A percentile compares a stretch with the other conserved stretches of the same genome.
These are phyloP conservation scores for Blastobotrys niveus DNA, from an alignment of 1,139 yeast genomes.

Conservation along the genomic window DNA sequence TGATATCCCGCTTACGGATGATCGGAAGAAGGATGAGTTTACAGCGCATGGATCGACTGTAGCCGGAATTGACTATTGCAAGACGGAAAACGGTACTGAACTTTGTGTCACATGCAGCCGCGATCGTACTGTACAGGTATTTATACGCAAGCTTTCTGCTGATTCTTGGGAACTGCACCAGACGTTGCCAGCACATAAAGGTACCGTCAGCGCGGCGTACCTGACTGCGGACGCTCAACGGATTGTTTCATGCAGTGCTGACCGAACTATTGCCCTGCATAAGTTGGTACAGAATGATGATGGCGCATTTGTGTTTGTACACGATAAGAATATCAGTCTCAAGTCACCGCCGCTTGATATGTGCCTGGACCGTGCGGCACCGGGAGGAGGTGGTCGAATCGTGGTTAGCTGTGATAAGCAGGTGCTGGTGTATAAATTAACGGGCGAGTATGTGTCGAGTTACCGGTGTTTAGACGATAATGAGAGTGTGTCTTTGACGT, in stretches of 20 bases:
- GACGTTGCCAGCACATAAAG: conserved; percentile 54
- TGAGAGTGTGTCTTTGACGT: conserved; percentile 27
- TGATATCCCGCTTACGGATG: not conserved
- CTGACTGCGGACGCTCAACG: conserved; percentile 31
- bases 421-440: conserved; percentile 39
- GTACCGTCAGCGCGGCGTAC: conserved; percentile 43
- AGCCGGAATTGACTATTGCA: conserved; percentile 24
- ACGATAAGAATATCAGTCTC: conserved; percentile 45
- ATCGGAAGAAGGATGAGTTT: conserved; percentile 11
- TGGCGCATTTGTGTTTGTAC: conserved; percentile 25
- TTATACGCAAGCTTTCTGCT: conserved; percentile 22
- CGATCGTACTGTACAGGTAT: conserved; percentile 58
- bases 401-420: conserved; percentile 49
- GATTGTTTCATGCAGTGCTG: conserved; percentile 52
- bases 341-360: conserved; percentile 46
- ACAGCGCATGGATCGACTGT: conserved; percentile 30
- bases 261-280: conserved; percentile 53
- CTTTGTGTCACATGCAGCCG: conserved; percentile 40
- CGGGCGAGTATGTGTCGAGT: conserved; percentile 38
- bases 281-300: conserved; percentile 29
- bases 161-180: conserved; percentile 48
- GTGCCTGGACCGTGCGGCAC: conserved; percentile 24
- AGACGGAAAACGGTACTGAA: conserved; percentile 1
- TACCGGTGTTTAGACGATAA: conserved; percentile 38
- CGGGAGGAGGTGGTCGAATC: conserved; percentile 39